phyloP scores from a whole-genome alignment of 164 flowering plant genomes.

The Aristolochia fimbriata region DNA sequence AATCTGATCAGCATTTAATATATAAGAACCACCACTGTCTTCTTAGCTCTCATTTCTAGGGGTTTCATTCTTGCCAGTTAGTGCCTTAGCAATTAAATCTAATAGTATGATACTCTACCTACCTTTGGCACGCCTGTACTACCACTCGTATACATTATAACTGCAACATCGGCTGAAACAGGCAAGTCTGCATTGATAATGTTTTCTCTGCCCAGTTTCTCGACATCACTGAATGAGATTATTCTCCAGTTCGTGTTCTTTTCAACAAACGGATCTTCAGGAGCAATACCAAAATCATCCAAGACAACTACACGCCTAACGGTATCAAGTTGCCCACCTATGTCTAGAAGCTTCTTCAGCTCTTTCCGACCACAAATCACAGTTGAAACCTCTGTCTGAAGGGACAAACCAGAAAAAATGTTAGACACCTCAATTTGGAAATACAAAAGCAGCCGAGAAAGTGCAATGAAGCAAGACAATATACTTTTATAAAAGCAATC shows the following conservation, averaged over 20 bases:
- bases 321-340: constrained; percentile 79
- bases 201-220: constrained; percentile 57
- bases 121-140: constrained; percentile 99
- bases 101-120: constrained; percentile 14
- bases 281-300: constrained; percentile 49
- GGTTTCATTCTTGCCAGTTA: too few relatives aligned
- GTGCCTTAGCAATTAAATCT: too few relatives aligned
- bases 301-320: constrained; percentile 79
- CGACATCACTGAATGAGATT: constrained; percentile 51
- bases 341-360: constrained; percentile 59
- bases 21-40: too few relatives aligned
- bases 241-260: constrained; percentile 43
- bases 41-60: too few relatives aligned
- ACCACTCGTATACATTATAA: constrained; percentile 98
- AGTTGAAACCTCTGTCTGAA: constrained; percentile 91
- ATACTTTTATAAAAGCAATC: too few relatives aligned
- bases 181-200: constrained; percentile 66
- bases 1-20: too few relatives aligned
- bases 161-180: constrained; percentile 78
- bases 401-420: not conserved
- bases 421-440: too few relatives aligned
- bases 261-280: constrained; percentile 25
- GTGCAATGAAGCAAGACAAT: too few relatives aligned
- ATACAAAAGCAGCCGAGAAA: too few relatives aligned
- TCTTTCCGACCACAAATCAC: constrained; percentile 89